Base-by-base conservation (phyloP, 345 rosid genomes). In the Conringia planisiliqua region DNA sequence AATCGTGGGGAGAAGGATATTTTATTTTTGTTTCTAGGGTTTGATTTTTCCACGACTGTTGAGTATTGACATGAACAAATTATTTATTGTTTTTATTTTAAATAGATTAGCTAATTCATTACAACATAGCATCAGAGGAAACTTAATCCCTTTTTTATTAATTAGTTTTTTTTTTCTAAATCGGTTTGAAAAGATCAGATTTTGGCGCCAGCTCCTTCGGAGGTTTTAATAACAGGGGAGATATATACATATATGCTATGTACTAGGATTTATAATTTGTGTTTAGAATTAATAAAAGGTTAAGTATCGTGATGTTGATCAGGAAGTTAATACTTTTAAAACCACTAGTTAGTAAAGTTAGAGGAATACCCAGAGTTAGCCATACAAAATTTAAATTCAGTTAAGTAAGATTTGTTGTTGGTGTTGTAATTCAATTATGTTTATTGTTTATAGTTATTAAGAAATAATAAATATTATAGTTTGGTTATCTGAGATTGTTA, bases 171-270 rank as follows among this genome's bases (percentile, higher is more conserved):
- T n/a, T 71, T 51, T 27, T 54, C 27, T 55, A 79, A 76, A 68
- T 77, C 64, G 32, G 89, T 87, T 83, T 77, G 65, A 71, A 51
- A 81, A 75, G 40, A 84, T 79, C 80, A 87, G 91, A 83, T 40
- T 69, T 81, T 84, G 89, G 90, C 86, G 98, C 84, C 97, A 85
- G 74, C 50, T 66, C 69, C 80, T 83, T 84, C 93, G 95, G 93
- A 66, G 10, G 29, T 66, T 68, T 39, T 74, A 29, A 32, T 67
- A 68, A 30, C 68, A 66, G 2, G 1, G 55, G 38, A 59, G 5
- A 56, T 48, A 59, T 22, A 22, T 50, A 56, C 38, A 59, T 22
- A 22, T 50, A 4, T 20, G 56, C 10, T 47, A 12, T 54, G 46
- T 52, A 6, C 46, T 48, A 27, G 4, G 30, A 27, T 27, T 55